Evolutionary conservation across 108 stramenopile species (phyloP).

Genomic region (Skeletonema costatum): DNA sequence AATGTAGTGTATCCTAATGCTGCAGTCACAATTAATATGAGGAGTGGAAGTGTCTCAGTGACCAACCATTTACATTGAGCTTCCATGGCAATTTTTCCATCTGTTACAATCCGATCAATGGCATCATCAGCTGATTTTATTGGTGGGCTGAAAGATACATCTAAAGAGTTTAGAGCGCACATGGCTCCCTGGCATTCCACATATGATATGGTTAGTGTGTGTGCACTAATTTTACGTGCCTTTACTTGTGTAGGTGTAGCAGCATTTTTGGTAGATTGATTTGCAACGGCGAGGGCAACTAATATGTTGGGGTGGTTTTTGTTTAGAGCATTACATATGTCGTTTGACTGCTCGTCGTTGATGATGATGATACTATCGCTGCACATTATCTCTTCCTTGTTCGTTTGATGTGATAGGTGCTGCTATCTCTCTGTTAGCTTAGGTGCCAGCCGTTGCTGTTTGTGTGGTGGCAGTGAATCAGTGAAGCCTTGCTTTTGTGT

Average conservation of each 20-base stretch:
- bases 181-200: constrained; percentile 17
- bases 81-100: constrained; percentile 8
- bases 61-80: constrained; percentile 7
- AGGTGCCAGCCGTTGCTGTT: too few species aligned
- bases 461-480: too few species aligned
- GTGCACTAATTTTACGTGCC: neutral
- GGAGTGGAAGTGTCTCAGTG: constrained; percentile 6
- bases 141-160: constrained; percentile 11
- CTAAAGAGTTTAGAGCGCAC: constrained; percentile 5
- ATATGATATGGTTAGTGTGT: constrained; percentile 4
- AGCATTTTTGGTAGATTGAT: neutral
- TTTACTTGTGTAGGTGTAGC: constrained; percentile 7
- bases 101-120: neutral
- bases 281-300: constrained; percentile 7
- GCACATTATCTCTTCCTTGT: neutral
- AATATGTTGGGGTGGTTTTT: neutral
- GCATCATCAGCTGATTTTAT: constrained; percentile 17
- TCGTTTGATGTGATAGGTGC: too few species aligned
- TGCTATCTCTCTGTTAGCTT: too few species aligned
- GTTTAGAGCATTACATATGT: constrained; percentile 17
- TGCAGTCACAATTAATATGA: constrained; percentile 1
- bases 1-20: constrained; percentile 14
- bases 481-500: too few species aligned
- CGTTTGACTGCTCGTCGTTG: constrained; percentile 10
- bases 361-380: neutral